Percentiles rank a stretch among this genome's conserved stretches.
phyloP scores from a whole-genome alignment of 768 basidiomycete genomes.

The Tulasnella sp. region DNA sequence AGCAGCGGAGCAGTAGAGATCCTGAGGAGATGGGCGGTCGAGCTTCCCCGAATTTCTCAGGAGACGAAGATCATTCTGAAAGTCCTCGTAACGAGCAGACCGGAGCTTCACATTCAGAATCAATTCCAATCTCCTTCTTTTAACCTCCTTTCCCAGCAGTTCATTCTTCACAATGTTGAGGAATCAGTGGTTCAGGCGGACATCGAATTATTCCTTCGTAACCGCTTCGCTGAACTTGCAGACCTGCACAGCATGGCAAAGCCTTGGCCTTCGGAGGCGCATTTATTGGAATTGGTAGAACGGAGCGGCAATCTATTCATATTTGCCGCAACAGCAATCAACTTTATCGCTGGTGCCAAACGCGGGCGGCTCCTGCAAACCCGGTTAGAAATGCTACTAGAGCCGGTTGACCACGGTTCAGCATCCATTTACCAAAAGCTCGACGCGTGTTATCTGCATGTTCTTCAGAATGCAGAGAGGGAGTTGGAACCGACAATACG shows the following conservation, averaged over 20 bases:
- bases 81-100: constrained; percentile 36
- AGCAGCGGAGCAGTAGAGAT: constrained; percentile 21
- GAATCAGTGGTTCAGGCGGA: constrained; percentile 1
- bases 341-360: not conserved
- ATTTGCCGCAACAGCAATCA: not conserved
- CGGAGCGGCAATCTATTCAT: not conserved
- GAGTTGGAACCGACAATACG: not conserved
- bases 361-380: not conserved
- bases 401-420: too few species aligned
- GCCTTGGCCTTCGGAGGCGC: not conserved
- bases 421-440: not conserved
- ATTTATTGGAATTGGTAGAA: too few species aligned
- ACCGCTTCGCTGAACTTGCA: not conserved
- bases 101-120: constrained; percentile 34
- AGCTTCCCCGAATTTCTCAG: constrained; percentile 31
- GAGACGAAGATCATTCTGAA: constrained; percentile 31
- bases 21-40: constrained; percentile 31
- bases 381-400: not conserved
- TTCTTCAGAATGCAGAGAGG: not conserved
- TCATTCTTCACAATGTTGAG: not conserved
- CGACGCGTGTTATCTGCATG: not conserved
- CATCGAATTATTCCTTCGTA: constrained; percentile 21
- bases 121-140: not conserved
- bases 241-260: not conserved
- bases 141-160: not conserved